Base-by-base conservation (phyloP, 805 yeast species). In the Candida cerambycidarum region DNA sequence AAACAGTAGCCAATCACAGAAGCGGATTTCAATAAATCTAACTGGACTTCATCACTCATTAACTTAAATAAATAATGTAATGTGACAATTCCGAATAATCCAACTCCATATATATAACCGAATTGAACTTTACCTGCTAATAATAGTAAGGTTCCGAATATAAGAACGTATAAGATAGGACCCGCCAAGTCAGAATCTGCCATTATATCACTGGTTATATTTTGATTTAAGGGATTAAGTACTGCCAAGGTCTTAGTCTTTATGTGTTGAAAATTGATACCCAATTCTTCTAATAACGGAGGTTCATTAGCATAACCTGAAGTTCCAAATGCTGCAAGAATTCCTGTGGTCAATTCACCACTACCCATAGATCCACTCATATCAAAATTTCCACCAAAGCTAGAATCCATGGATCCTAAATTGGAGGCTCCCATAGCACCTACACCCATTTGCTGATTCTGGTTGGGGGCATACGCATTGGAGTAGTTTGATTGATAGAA, bases 71-170 rank as follows among this genome's bases (percentile, higher is more conserved):
- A 71, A 53, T 79, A 78, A 64, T 90, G 97, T 51, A 89, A 77
- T 24, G 95, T 81, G 12, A 88, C 59, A 1, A 95, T 85, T 13
- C 99, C 99, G 53, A 92, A 82, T 32, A 93, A 66, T 0, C 97
- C 98, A 32, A 93, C 95, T 30, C 99, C 98, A 58, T 93, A 93
- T 38, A 93, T 86, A 62, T 93, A 93, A 2, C 98, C 98, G 60
- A 93, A 93, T 62, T 93, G 98, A 12, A 92, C 86, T 62, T 92
- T 93, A 4, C 99, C 98, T 1, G 96, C 83, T 33, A 90, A 71
- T 39, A 92, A 68, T 41, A 93, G 69, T 46, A 85, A 80, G 0
- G 89, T 76, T 15, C 97, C 99, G 59, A 92, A 92, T 43, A 89
- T 63, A 40, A 93, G 69, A 56, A 92, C 92, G 62, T 92, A 93